Base-by-base conservation (phyloP, 2,329 filamentous ascomycete genomes). In the Claviceps capensis region DNA sequence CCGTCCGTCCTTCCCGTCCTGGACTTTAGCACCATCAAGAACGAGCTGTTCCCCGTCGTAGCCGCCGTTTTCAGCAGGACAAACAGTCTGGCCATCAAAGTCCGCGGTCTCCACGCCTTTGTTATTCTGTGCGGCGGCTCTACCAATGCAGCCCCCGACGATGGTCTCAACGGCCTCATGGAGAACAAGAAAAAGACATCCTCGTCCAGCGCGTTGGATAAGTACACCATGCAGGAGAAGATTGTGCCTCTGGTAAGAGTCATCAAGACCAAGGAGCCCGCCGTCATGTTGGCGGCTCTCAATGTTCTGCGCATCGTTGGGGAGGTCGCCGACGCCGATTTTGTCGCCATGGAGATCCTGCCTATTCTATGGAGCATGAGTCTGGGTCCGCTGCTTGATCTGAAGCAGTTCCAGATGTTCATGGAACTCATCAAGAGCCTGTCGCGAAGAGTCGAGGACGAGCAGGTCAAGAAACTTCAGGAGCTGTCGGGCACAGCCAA, bases 201-300 rank as follows among this genome's bases (percentile, higher is more conserved):
- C 3, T 85, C 79, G 1, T 85, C 85, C 0, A 88, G 82, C 2
- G 90, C 91, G 3, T 73, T 98, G 30, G 93, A 98, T 71, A 97
- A 97, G 66, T 97, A 93, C 63, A 97, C 93, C 0, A 91, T 98
- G 71, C 93, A 98, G 65, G 93, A 98, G 65, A 97, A 96, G 71
- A 86, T 98, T 37, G 79, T 97, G 0, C 93, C 93, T 0, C 71
- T 97, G 4, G 76, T 98, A 55, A 89, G 87, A 62, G 89, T 77
- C 2, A 97, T 98, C 71, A 97, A 95, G 69, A 98, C 93, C 0
- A 97, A 95, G 64, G 93, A 98, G 65, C 93, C 93, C 0, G 90
- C 89, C 7, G 93, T 98, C 9, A 97, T 97, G 87, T 86, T 97
- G 74, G 90, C 91, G 5, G 85, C 89, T 0, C 73, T 97, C 37